Percentiles rank a stretch among this genome's conserved stretches.
phyloP scores from a whole-genome alignment of 495 filamentous ascomycete genomes.

The Hyaloscypha variabilis region DNA sequence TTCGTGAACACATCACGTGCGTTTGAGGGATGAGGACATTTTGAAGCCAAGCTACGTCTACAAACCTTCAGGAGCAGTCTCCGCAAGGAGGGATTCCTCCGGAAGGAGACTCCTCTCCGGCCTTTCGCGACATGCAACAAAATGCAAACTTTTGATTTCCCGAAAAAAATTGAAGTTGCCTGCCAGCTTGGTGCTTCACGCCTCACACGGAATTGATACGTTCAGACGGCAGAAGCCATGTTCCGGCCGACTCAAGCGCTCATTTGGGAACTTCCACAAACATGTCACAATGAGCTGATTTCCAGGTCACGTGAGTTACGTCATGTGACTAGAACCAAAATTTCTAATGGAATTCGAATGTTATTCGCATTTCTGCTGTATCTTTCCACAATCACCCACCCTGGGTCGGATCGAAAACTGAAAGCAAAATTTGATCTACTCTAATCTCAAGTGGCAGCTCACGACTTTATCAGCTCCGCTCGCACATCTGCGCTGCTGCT shows the following conservation, averaged over 20 bases:
- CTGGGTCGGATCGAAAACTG: not conserved
- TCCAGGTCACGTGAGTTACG: not conserved
- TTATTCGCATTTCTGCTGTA: not conserved
- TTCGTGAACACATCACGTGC: not conserved
- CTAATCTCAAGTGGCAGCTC: too few relatives aligned
- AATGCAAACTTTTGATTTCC: not conserved
- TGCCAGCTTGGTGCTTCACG: not conserved
- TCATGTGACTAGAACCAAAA: not conserved
- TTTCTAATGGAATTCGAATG: too few relatives aligned
- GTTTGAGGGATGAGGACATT: not conserved
- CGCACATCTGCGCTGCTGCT: too few relatives aligned
- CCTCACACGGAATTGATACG: not conserved
- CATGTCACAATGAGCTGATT: not conserved
- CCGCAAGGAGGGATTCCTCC: not conserved
- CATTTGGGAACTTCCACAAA: not conserved
- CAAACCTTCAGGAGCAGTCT: not conserved
- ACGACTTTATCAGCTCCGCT: too few relatives aligned
- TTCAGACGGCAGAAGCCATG: not conserved
- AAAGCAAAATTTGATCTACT: too few relatives aligned
- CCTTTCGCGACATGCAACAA: not conserved
- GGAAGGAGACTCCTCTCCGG: not conserved
- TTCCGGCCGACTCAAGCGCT: not conserved
- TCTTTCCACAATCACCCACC: not conserved
- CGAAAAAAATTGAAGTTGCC: not conserved
- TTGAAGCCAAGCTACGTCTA: not conserved